Base-by-base conservation (phyloP, 805 yeast genomes). In the Clavispora carvajalis region DNA sequence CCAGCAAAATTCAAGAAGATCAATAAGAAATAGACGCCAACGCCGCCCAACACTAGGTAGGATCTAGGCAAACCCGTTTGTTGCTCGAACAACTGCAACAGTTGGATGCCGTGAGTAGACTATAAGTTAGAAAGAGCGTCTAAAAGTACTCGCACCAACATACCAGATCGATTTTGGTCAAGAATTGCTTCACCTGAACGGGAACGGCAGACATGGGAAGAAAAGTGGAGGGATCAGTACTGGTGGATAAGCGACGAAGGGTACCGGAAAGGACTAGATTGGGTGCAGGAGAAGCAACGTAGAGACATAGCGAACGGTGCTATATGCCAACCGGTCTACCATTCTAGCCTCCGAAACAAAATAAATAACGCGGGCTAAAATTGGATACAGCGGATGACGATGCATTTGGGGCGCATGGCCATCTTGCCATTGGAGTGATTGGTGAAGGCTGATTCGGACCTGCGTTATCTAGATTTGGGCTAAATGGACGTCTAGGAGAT, bases 1-100 rank as follows among this genome's bases (percentile, higher is more conserved):
- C 97, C 98, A 47, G 96, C 98, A 53, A 90, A 70, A 68, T 93
- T 95, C 57, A 90, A 69, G 67, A 91, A 88, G 44, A 90, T 80
- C 54, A 91, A 62, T 31, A 90, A 65, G 49, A 90, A 71, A 69
- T 93, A 93, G 36, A 79, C 57, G 5, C 63, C 80, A 25, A 69
- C 81, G 21, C 74, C 72, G 19, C 81, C 91, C 40, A 84, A 63
- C 16, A 82, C 84, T 29, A 86, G 84, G 59, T 91, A 93, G 3
- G 95, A 82, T 74, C 90, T 84, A 60, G 98, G 97, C 52, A 69
- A 64, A 1, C 74, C 74, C n/a, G 74, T 63, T 39, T 65, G 66
- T 25, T 50, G 38, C 56, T 70, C 74, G 44, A 70, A 69, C 18
- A 62, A 63, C 37, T 49, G 53, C 47, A 69, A 66, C 19, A 58